Percentiles rank a stretch among this genome's conserved stretches.
These are phyloP conservation scores for Leavenworthia alabamica DNA, from an alignment of 345 rosid species.

Conservation along the genomic window DNA sequence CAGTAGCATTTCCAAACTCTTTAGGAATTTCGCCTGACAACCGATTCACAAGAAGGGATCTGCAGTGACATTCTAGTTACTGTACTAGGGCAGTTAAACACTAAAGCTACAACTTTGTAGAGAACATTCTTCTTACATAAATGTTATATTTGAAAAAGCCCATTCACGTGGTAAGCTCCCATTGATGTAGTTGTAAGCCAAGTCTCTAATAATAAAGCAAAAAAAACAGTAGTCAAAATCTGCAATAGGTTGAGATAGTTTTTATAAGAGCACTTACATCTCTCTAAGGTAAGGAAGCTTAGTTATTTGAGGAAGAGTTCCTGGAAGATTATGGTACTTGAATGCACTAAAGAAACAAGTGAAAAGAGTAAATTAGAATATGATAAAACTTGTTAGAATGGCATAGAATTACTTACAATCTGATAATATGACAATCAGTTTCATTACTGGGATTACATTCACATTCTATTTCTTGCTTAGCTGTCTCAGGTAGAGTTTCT, in stretches of 20 bases:
- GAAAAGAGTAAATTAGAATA: neutral
- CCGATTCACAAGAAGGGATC: conserved; percentile 48
- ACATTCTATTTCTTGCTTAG: conserved; percentile 37
- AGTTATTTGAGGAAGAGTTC: conserved; percentile 45
- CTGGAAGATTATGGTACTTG: conserved; percentile 51
- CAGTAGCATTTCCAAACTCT: conserved; percentile 38
- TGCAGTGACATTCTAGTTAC: conserved; percentile 27
- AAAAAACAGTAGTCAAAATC: conserved; percentile 1
- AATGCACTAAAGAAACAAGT: conserved; percentile 35
- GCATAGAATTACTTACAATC: conserved; percentile 35
- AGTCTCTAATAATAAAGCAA: conserved; percentile 37
- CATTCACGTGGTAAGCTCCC: conserved; percentile 54
- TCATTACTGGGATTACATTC: conserved; percentile 32
- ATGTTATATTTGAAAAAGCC: conserved; percentile 40
- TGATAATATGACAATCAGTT: conserved; percentile 44
- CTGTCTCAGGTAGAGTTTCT: conserved; percentile 25
- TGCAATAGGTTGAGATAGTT: neutral
- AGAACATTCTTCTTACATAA: conserved; percentile 46
- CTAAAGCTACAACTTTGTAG: neutral
- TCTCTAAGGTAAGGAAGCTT: conserved; percentile 45
- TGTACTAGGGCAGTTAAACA: conserved; percentile 4
- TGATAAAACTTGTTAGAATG: neutral
- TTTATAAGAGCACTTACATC: conserved; percentile 35
- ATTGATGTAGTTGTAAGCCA: conserved; percentile 46
- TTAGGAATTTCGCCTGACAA: conserved; percentile 49